Percentiles rank a stretch among this genome's conserved stretches.
These are phyloP conservation scores for Cryptococcus sp. DNA, from an alignment of 1,284 basidiomycete genomes.

Conservation along the genomic window DNA sequence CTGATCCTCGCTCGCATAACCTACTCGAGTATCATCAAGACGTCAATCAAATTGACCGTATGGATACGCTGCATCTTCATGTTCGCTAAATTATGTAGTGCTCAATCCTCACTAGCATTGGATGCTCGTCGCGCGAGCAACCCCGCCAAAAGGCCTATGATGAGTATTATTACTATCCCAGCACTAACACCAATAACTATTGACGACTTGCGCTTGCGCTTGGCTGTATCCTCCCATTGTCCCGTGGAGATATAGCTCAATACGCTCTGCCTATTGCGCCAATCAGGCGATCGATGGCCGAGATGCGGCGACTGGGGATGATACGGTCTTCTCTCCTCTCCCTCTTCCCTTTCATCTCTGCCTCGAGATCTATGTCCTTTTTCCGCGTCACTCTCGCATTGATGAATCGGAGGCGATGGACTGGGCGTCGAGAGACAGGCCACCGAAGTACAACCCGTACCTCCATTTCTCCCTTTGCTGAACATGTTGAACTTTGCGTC, in stretches of 20 bases:
- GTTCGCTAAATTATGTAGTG: no score
- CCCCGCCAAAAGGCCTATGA: constrained; percentile 7
- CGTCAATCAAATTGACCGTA: no score
- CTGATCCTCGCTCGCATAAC: no score
- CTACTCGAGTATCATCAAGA: no score
- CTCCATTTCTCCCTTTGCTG: no score
- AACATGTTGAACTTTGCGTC: no score
- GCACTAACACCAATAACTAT: background rate
- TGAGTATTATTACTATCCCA: constrained; percentile 4
- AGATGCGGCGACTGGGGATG: constrained; percentile 20
- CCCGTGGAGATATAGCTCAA: constrained; percentile 12
- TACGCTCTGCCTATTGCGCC: constrained; percentile 12
- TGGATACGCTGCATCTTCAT: no score
- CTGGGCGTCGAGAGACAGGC: background rate
- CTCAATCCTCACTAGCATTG: background rate
- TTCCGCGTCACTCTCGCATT: background rate
- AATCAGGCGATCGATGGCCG: constrained; percentile 19
- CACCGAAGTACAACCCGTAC: background rate
- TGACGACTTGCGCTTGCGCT: background rate
- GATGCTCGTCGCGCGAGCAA: constrained; percentile 3
- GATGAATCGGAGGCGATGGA: background rate
- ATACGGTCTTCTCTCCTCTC: background rate
- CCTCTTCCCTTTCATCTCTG: no score
- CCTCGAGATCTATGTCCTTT: background rate
- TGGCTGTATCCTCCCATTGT: constrained; percentile 7